Conservation (phyloP, 352 stramenopile species). For the Peronospora tabacina region DNA sequence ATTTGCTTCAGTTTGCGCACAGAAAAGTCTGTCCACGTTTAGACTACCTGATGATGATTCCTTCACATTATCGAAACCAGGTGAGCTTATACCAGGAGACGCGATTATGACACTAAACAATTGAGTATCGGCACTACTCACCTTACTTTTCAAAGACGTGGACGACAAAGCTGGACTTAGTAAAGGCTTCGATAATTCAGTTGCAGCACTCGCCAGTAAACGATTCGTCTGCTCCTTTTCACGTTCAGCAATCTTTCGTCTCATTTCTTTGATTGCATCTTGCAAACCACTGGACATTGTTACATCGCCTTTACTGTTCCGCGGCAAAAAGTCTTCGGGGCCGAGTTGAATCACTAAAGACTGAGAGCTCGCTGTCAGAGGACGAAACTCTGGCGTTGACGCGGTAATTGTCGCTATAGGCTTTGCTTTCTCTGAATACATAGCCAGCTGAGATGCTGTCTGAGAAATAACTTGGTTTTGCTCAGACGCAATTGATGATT, state of each 20-base stretch:
- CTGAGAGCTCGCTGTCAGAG: conserved; percentile 57
- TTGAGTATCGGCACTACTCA: conserved; percentile 2
- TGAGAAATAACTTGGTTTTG: conserved; percentile 7
- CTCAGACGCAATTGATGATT: conserved; percentile 6
- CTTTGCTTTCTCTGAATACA: conserved; percentile 1
- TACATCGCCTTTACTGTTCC: conserved; percentile 14
- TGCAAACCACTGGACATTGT: conserved; percentile 9
- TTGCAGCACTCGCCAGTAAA: conserved; percentile 14
- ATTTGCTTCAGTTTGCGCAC: conserved; percentile 4
- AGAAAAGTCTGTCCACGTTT: not conserved
- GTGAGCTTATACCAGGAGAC: conserved; percentile 3
- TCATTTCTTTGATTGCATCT: conserved; percentile 47
- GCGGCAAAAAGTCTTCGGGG: conserved; percentile 40
- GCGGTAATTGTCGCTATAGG: not conserved
- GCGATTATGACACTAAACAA: not conserved
- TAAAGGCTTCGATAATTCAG: conserved; percentile 12
- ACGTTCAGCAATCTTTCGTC: conserved; percentile 44
- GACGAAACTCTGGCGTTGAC: conserved; percentile 34
- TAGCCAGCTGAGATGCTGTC: not conserved
- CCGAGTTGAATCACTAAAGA: conserved; percentile 62
- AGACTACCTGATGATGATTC: not conserved
- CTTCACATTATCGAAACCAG: conserved; percentile 2
- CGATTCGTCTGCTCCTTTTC: conserved; percentile 33
- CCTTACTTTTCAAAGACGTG: conserved; percentile 12
- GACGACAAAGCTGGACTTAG: conserved; percentile 17